Conservation (phyloP, 805 yeast genomes). For the Sugiyamaella chiloensis region DNA sequence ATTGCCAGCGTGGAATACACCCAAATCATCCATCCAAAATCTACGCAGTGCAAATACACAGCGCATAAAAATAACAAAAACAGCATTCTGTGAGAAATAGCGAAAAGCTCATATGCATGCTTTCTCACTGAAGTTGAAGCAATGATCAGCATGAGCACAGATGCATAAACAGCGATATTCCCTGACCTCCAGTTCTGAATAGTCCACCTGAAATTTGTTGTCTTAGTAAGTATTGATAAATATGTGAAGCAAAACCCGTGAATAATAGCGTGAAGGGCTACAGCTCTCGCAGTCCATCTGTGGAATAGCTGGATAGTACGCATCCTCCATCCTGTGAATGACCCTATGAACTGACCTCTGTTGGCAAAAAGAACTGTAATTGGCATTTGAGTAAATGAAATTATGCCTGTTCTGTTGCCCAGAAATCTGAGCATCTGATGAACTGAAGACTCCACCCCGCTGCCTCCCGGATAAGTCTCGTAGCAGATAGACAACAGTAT, state of each 20-base stretch:
- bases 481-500: conserved; percentile 26
- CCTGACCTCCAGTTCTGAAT: conserved; percentile 40
- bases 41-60: conserved; percentile 54
- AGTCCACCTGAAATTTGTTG: conserved; percentile 29
- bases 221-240: conserved; percentile 15
- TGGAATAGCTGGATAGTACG: conserved; percentile 62
- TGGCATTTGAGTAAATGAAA: conserved; percentile 28
- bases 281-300: conserved; percentile 32
- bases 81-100: conserved; percentile 42
- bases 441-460: conserved; percentile 4
- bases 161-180: conserved; percentile 40
- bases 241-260: conserved; percentile 26
- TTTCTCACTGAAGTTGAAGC: conserved; percentile 51
- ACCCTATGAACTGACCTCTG: conserved; percentile 64
- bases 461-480: conserved; percentile 14
- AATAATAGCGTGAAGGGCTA: conserved; percentile 24
- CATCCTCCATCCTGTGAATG: conserved; percentile 59
- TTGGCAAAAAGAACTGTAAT: conserved; percentile 48
- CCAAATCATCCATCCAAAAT: conserved; percentile 51
- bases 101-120: conserved; percentile 53
- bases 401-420: conserved; percentile 26
- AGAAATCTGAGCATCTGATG: conserved; percentile 22
- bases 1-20: conserved; percentile 36
- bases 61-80: conserved; percentile 46
- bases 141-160: conserved; percentile 44